Base-by-base conservation (phyloP, 768 basidiomycete species). In the Vararia minispora region DNA sequence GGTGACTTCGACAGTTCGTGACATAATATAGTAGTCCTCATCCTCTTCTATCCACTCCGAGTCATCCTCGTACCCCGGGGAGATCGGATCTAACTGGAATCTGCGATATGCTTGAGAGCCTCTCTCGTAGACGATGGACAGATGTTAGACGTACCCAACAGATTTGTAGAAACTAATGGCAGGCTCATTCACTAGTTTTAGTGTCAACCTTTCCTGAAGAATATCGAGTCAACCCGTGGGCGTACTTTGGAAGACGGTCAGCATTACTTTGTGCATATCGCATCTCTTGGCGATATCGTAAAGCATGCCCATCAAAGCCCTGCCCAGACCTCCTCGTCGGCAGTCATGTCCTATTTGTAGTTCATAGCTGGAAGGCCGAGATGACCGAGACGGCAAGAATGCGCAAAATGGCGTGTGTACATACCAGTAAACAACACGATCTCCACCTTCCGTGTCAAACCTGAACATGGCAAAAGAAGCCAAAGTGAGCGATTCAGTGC, bases 231-330 rank as follows among this genome's bases (percentile, higher is more conserved):
- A 16, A 18, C 16, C 23, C 10, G 4, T 12, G 14, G 22, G 17
- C 58, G n/a, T 24, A 85, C 86, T 65, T 68, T 75, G 78, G 47
- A 89, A 68, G 1, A 76, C 81, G 0, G 87, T 90, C 12, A 90
- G 67, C 65, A 79, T 71, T 20, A 83, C 56, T 52, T 79, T 86
- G 27, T 72, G 58, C 78, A 89, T 81, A 2, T 52, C 43, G 60
- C 67, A 81, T 28, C 49, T 53, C 11, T 49, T 50, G 5, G 71
- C 76, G 12, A 88, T 68, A 6, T 57, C 57, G 16, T 58, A 57
- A 14, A 89, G 56, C 16, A 58, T 55, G 3, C 62, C 56, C 53
- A 78, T 63, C 34, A 89, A 53, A 16, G 55, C 48, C 41, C 57
- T 70, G 1, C 86, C 87, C 1, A 84, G 55, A 2, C 86, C 83